Evolutionary conservation across 495 filamentous ascomycete genomes (phyloP).

Genomic region (Lepraria neglecta): DNA sequence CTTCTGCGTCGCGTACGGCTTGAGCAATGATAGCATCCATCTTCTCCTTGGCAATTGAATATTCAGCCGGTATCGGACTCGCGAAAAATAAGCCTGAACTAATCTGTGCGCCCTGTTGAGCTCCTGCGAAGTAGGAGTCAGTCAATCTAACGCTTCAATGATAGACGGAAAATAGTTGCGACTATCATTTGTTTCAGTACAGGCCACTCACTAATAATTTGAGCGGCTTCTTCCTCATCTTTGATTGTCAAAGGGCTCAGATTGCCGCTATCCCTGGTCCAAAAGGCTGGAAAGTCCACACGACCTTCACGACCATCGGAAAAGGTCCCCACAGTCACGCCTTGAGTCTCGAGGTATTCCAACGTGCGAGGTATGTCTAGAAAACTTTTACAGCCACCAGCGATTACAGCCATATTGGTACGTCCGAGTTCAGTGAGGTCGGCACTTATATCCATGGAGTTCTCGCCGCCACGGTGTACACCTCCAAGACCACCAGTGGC

Average conservation of each 20-base stretch:
- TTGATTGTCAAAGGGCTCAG: conserved; percentile 68
- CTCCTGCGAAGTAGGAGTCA: conserved; percentile 40
- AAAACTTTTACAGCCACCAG: conserved; percentile 91
- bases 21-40: conserved; percentile 69
- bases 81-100: conserved; percentile 75
- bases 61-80: conserved; percentile 72
- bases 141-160: not conserved
- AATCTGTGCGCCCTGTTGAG: conserved; percentile 57
- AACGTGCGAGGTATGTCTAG: conserved; percentile 85
- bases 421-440: conserved; percentile 93
- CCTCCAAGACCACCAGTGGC: conserved; percentile 75
- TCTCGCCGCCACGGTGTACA: conserved; percentile 85
- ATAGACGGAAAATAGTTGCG: not conserved
- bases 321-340: conserved; percentile 81
- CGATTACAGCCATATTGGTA: conserved; percentile 81
- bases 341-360: conserved; percentile 92
- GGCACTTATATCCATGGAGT: conserved; percentile 77
- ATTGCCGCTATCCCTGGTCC: conserved; percentile 73
- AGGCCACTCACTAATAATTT: conserved; percentile 61
- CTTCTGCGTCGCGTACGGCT: conserved; percentile 65
- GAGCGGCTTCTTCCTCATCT: conserved; percentile 74
- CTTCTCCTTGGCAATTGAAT: conserved; percentile 60
- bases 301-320: conserved; percentile 61
- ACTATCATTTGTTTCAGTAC: not conserved
- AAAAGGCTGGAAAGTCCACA: conserved; percentile 87